phyloP scores from a whole-genome alignment of 768 basidiomycete genomes.

The Piloderma croceum region DNA sequence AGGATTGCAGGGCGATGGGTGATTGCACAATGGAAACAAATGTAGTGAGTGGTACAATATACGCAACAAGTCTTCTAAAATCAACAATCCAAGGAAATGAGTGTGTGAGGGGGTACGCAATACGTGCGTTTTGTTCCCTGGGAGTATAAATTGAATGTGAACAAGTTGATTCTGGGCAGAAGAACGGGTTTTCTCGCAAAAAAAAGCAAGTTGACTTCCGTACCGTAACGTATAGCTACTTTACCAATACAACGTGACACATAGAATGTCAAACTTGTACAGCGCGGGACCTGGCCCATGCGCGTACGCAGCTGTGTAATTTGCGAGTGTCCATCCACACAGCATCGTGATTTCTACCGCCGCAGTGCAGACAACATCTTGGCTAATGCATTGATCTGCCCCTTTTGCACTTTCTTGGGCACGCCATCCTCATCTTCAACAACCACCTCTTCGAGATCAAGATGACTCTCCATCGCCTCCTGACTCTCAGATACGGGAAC shows the following conservation, averaged over 20 bases:
- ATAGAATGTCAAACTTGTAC: conserved; percentile 33
- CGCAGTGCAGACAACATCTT: conserved; percentile 86
- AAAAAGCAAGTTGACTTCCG: conserved; percentile 24
- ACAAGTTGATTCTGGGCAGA: no score
- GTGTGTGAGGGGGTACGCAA: no score
- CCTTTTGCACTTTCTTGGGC: conserved; percentile 79
- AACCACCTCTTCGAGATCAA: conserved; percentile 48
- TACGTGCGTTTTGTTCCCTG: no score
- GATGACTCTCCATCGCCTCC: conserved; percentile 73
- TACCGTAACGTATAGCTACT: conserved; percentile 42
- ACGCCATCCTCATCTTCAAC: conserved; percentile 43
- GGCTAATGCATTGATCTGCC: conserved; percentile 83
- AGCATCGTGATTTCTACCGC: conserved; percentile 35
- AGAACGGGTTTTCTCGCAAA: no score
- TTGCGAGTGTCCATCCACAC: no score
- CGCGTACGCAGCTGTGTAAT: conserved; percentile 9
- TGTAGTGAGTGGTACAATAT: no score
- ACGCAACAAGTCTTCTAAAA: no score
- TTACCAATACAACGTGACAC: conserved; percentile 49
- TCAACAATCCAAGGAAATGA: no score
- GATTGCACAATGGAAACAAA: no score
- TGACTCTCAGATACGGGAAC: conserved; percentile 42
- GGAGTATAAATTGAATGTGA: no score
- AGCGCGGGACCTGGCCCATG: conserved; percentile 22
- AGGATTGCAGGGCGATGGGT: no score